Evolutionary conservation across 306 rosid species (phyloP).

Genomic region (Casuarina cunninghamiana): DNA sequence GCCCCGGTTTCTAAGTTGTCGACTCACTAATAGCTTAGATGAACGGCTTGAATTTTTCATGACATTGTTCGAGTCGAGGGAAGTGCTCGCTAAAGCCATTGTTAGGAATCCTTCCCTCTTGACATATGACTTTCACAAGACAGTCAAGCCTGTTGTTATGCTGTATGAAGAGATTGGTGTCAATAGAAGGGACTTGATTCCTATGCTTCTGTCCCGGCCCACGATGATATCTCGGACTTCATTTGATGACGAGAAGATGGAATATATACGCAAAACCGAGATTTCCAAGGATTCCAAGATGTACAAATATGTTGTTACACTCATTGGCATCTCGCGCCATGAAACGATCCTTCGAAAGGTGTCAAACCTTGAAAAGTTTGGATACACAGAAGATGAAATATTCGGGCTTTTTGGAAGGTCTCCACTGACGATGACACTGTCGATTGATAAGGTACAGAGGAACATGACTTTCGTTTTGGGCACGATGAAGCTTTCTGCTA

Average conservation of each 20-base stretch:
- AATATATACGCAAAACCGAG: conserved; percentile 25
- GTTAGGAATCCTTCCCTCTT: conserved; percentile 73
- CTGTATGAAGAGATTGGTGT: conserved; percentile 62
- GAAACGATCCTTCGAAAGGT: conserved; percentile 65
- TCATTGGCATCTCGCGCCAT: conserved; percentile 65
- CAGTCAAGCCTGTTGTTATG: conserved; percentile 39
- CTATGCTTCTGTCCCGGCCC: conserved; percentile 43
- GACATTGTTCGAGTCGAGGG: conserved; percentile 63
- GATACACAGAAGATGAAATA: conserved; percentile 65
- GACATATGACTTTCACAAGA: conserved; percentile 37
- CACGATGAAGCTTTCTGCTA: background rate
- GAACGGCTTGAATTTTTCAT: conserved; percentile 54
- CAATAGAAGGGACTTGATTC: conserved; percentile 49
- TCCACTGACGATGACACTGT: conserved; percentile 43
- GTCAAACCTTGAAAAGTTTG: conserved; percentile 56
- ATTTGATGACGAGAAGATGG: background rate
- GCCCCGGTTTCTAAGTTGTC: conserved; percentile 57
- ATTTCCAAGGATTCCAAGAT: conserved; percentile 47
- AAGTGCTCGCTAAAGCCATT: conserved; percentile 63
- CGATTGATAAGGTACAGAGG: too few species aligned
- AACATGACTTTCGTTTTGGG: too few species aligned
- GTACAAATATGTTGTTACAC: conserved; percentile 70
- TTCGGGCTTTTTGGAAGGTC: conserved; percentile 48
- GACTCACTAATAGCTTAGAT: conserved; percentile 34
- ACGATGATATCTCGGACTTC: background rate